Evolutionary conservation across 805 yeast species (phyloP), one percentile per base, ranked within the genome.

Genomic region (Alloascoidea africana): DNA sequence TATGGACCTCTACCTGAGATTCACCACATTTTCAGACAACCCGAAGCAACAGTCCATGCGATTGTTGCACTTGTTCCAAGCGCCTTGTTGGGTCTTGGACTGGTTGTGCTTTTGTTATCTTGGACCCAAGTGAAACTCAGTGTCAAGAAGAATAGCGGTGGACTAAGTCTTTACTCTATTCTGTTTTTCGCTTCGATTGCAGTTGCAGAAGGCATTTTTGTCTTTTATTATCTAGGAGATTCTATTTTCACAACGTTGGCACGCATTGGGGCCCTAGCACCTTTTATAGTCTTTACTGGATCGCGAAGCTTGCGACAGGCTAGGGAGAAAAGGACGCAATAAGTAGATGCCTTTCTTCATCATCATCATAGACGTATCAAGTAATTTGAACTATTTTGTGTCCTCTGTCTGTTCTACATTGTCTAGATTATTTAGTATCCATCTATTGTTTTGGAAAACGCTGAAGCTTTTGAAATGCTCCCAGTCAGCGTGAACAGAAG

Each of bases 181-280:
- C 65, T 65, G 2, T 73, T 78, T 44, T 51, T 76, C 36, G 53
- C 53, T 1, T 52, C 71, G 1, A 50, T 80, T 15, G 55, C 63
- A 4, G 63, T 68, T 3, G 60, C 67, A 42, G 86, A 80, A 54
- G 48, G 52, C 18, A 58, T 65, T 8, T 76, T 80, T 42, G 50
- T 70, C 42, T 65, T 61, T 42, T 80, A 80, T 57, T 80, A 66
- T 56, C 50, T 69, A 46, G 69, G 72, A 14, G 62, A 71, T 27
- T 64, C 78, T 13, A 76, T 80, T 32, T 80, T 80, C 54, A 60
- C 64, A 14, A 68, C 84, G 4, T 49, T 80, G 32, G 58, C 60
- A 44, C 62, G 70, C 42, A 51, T 60, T 15, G 59, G 62, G 4
- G 47, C 73, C 16, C 55, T 78, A 39, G 68, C 68, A 3, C 63